Percentiles rank a stretch among this genome's conserved stretches.
phyloP scores from a whole-genome alignment of 2,329 filamentous ascomycete genomes.

The Ascochyta pisi region DNA sequence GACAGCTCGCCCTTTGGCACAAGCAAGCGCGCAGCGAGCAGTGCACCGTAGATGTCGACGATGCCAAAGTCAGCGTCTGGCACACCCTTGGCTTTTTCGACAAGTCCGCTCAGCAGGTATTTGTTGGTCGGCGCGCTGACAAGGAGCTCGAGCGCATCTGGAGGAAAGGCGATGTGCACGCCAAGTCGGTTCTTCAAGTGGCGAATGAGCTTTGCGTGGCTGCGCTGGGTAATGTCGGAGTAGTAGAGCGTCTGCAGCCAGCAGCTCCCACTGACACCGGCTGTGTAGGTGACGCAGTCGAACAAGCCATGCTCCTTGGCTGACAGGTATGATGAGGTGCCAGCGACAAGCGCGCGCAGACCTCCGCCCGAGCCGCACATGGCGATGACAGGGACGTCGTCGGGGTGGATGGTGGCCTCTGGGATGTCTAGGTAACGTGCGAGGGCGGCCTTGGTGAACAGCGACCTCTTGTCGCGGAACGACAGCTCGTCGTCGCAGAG shows the following conservation, averaged over 20 bases:
- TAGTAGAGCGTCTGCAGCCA: constrained; percentile 92
- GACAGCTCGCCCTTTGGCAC: constrained; percentile 85
- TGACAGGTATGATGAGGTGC: constrained; percentile 84
- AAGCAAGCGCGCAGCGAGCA: constrained; percentile 82
- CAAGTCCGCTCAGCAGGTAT: constrained; percentile 82
- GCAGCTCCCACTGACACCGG: constrained; percentile 93
- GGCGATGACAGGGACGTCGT: constrained; percentile 91
- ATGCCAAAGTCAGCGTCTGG: constrained; percentile 82
- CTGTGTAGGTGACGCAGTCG: constrained; percentile 93
- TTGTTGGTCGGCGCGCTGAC: constrained; percentile 94
- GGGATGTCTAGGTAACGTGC: constrained; percentile 81
- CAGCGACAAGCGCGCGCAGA: constrained; percentile 85
- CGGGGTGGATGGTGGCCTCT: constrained; percentile 83
- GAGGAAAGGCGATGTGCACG: constrained; percentile 92
- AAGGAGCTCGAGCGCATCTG: constrained; percentile 78
- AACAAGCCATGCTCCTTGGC: constrained; percentile 86
- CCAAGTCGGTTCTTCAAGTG: constrained; percentile 86
- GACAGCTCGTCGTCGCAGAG: constrained; percentile 83
- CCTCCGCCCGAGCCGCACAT: constrained; percentile 95
- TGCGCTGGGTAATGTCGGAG: constrained; percentile 75
- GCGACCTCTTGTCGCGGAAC: constrained; percentile 73
- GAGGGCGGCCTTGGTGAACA: constrained; percentile 73
- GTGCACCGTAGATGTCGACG: constrained; percentile 89
- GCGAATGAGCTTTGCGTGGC: constrained; percentile 73
- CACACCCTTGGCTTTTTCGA: constrained; percentile 90